Evolutionary conservation across 225 moss, liverwort and hornwort species (phyloP).

Genomic region (Polytrichum formosum): DNA sequence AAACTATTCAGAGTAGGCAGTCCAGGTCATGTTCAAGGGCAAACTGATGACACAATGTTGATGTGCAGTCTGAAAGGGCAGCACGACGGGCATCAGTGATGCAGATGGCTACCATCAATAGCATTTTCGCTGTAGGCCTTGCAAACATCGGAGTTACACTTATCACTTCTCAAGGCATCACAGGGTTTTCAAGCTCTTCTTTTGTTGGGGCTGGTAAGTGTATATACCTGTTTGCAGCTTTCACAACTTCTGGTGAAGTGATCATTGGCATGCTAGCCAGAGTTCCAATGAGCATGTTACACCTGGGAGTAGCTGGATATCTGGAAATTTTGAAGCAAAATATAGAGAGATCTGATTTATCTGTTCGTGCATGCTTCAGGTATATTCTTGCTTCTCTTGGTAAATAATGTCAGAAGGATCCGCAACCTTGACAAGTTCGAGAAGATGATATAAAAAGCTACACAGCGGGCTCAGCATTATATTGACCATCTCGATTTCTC

Average conservation of each 20-base stretch:
- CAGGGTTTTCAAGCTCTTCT: constrained; percentile 61
- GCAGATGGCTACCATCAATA: constrained; percentile 77
- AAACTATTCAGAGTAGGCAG: too few relatives aligned
- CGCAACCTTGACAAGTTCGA: constrained; percentile 91
- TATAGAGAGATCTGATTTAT: background rate
- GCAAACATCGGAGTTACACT: constrained; percentile 88
- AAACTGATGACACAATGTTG: too few relatives aligned
- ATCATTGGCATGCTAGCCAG: too few relatives aligned
- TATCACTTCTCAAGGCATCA: constrained; percentile 66
- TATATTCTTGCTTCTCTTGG: constrained; percentile 63
- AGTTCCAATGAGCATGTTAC: too few relatives aligned
- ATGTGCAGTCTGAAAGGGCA: constrained; percentile 74
- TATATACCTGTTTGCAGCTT: background rate
- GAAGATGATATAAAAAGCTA: constrained; percentile 61
- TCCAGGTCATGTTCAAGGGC: too few relatives aligned
- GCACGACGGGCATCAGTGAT: constrained; percentile 83
- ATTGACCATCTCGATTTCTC: too few relatives aligned
- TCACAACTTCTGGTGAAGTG: too few relatives aligned
- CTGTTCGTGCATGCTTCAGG: constrained; percentile 38
- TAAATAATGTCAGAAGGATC: constrained; percentile 68
- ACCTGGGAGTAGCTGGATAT: too few relatives aligned
- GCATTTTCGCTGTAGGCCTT: constrained; percentile 67
- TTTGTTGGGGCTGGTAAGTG: constrained; percentile 77
- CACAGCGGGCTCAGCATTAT: background rate
- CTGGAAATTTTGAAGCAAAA: too few relatives aligned